Percentiles rank a stretch among this genome's conserved stretches.
Evolutionary conservation across 306 rosid genomes (phyloP).

Genomic region (Alnus glutinosa): DNA sequence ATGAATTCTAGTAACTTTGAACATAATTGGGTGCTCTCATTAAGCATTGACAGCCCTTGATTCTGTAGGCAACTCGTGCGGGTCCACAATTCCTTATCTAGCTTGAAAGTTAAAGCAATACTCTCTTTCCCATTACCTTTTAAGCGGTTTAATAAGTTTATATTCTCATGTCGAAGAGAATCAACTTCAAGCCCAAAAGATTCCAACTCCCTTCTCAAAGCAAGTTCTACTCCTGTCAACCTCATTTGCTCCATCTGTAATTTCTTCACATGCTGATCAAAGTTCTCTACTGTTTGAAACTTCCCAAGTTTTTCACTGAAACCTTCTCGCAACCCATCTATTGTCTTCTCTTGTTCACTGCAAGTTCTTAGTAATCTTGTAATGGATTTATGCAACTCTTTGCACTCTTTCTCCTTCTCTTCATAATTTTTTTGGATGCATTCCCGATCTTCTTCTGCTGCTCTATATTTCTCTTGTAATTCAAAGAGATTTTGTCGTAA

Average conservation of each 20-base stretch:
- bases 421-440: conserved; percentile 58
- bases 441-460: conserved; percentile 57
- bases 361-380: conserved; percentile 76
- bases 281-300: conserved; percentile 51
- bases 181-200: conserved; percentile 74
- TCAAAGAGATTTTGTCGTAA: conserved; percentile 56
- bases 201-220: conserved; percentile 77
- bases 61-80: conserved; percentile 74
- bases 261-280: conserved; percentile 55
- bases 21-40: conserved; percentile 65
- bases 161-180: conserved; percentile 92
- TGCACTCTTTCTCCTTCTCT: conserved; percentile 85
- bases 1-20: conserved; percentile 61
- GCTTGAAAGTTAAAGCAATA: conserved; percentile 61
- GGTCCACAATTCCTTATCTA: conserved; percentile 73
- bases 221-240: conserved; percentile 72
- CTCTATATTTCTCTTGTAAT: conserved; percentile 60
- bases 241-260: conserved; percentile 84
- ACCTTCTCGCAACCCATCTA: conserved; percentile 63
- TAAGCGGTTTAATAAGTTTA: conserved; percentile 59
- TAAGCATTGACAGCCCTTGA: conserved; percentile 77
- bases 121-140: conserved; percentile 70
- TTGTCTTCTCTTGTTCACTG: conserved; percentile 90
- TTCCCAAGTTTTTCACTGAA: conserved; percentile 48
- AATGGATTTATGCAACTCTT: conserved; percentile 71